Conservation (phyloP, 2,329 filamentous ascomycete genomes). For the Ophiostoma ips region DNA sequence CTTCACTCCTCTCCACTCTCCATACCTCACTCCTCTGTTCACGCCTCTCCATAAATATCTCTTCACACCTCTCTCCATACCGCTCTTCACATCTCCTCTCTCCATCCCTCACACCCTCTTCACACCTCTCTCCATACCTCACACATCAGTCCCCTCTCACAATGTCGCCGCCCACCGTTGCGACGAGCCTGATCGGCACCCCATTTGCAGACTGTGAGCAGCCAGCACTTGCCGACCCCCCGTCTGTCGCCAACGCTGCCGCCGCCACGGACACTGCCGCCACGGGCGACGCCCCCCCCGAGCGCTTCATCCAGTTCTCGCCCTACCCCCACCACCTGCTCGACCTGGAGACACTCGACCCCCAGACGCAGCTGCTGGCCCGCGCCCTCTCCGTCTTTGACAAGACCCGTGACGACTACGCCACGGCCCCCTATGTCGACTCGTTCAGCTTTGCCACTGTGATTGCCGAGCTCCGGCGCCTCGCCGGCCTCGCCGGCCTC, state of each 20-base stretch:
- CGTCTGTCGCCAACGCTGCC: not conserved
- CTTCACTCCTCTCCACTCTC: too few relatives aligned
- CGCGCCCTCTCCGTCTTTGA: slow-evolving; percentile 52
- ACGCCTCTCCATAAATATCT: too few relatives aligned
- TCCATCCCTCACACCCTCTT: too few relatives aligned
- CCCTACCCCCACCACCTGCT: slow-evolving; percentile 66
- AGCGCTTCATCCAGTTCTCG: slow-evolving; percentile 46
- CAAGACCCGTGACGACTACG: slow-evolving; percentile 55
- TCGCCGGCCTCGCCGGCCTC: slow-evolving; percentile 33
- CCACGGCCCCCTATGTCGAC: slow-evolving; percentile 56
- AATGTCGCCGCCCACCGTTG: not conserved
- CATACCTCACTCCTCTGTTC: too few relatives aligned
- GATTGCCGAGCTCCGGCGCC: slow-evolving; percentile 39
- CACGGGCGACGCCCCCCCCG: not conserved
- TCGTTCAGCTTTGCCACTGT: slow-evolving; percentile 66
- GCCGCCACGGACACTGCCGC: not conserved
- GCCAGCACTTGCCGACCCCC: not conserved
- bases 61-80: too few relatives aligned
- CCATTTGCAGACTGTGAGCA: not conserved
- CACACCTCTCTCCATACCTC: not conserved
- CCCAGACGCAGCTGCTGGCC: slow-evolving; percentile 54
- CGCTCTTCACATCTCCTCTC: too few relatives aligned
- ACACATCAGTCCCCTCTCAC: too few relatives aligned
- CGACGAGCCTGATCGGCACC: not conserved
- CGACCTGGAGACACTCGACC: slow-evolving; percentile 52